phyloP scores from a whole-genome alignment of 2,329 filamentous ascomycete genomes.

The Byssochlamys sp. region DNA sequence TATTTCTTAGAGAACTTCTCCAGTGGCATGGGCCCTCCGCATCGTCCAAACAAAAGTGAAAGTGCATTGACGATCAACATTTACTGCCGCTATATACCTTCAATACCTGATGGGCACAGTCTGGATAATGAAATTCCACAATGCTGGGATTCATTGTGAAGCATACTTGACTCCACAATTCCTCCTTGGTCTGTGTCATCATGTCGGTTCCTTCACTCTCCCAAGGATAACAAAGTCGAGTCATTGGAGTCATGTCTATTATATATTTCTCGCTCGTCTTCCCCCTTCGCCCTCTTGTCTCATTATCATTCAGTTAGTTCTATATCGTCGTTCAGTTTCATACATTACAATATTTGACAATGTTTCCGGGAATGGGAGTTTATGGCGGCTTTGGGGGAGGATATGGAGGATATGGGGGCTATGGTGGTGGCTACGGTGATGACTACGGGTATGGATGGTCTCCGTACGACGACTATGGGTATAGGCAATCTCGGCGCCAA shows the following conservation, averaged over 20 bases:
- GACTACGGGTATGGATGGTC: not conserved
- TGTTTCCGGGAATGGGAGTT: not conserved
- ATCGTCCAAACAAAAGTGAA: no score
- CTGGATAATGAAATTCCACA: no score
- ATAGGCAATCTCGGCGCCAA: not conserved
- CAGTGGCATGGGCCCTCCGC: no score
- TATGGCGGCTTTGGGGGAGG: not conserved
- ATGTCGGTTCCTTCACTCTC: not conserved
- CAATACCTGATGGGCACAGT: no score
- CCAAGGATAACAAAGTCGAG: no score
- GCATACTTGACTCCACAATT: not conserved
- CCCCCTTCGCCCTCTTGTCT: not conserved
- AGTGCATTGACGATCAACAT: no score
- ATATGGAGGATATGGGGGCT: not conserved
- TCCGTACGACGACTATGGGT: not conserved
- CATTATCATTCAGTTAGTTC: no score
- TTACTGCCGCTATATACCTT: no score
- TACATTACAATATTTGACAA: not conserved
- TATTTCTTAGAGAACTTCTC: no score
- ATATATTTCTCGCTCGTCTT: not conserved
- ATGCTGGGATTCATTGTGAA: not conserved
- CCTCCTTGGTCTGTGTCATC: not conserved
- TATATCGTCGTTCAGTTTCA: no score
- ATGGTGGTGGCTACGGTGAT: not conserved
- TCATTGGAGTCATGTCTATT: not conserved